Evolutionary conservation across 2,329 filamentous ascomycete species (phyloP).

Genomic region (Sordariomycetes sp.): DNA sequence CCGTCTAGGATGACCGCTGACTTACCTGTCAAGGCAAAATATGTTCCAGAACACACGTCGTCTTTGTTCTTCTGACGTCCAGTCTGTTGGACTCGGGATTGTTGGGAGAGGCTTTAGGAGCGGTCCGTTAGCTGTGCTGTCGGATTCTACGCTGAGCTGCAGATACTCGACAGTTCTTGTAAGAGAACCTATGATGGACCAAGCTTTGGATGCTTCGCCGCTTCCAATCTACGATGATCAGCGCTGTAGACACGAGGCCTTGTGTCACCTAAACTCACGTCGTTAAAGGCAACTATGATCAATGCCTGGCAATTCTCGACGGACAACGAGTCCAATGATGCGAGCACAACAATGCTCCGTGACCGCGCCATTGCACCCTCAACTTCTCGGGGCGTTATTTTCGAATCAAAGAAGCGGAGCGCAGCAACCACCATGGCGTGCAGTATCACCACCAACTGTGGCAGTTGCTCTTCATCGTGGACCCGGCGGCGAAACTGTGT

Average conservation of each 20-base stretch:
- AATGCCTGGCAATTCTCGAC: constrained; percentile 26
- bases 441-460: constrained; percentile 19
- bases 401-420: constrained; percentile 15
- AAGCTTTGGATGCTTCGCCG: constrained; percentile 14
- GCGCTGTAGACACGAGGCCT: background rate
- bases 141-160: constrained; percentile 16
- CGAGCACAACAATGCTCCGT: constrained; percentile 16
- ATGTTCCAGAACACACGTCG: constrained; percentile 22
- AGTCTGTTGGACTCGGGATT: constrained; percentile 16
- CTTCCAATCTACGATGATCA: constrained; percentile 17
- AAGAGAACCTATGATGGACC: constrained; percentile 19
- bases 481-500: constrained; percentile 16
- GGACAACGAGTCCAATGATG: constrained; percentile 20
- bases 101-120: constrained; percentile 15
- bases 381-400: too few relatives aligned
- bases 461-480: constrained; percentile 12
- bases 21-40: constrained; percentile 20
- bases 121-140: constrained; percentile 7
- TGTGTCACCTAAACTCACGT: constrained; percentile 14
- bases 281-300: constrained; percentile 25
- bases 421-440: constrained; percentile 23
- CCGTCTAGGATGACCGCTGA: too few relatives aligned
- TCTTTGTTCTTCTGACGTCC: constrained; percentile 21
- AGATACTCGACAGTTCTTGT: constrained; percentile 20
- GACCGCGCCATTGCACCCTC: constrained; percentile 1